These are phyloP conservation scores for Solanum hybrid DNA, from an alignment of 305 asterid species.

Conservation along the genomic window DNA sequence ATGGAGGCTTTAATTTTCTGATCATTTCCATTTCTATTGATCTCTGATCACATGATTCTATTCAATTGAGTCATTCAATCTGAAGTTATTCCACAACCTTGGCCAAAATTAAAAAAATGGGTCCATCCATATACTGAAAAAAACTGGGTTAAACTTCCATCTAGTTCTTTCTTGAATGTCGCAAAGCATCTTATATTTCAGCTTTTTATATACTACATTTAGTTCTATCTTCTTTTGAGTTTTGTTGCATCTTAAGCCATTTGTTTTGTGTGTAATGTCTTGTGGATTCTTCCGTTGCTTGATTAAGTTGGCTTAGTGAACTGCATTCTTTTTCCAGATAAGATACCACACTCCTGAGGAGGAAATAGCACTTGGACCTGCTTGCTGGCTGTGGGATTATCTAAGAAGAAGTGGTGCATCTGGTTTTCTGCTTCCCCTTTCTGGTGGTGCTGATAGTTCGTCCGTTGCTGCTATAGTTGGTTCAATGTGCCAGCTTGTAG, in stretches of 20 bases:
- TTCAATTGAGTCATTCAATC: not conserved
- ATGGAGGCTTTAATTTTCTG: not conserved
- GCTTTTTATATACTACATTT: not conserved
- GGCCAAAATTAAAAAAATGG: not conserved
- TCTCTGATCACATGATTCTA: not conserved
- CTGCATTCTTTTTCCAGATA: conserved; percentile 38
- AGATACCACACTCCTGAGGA: conserved; percentile 87
- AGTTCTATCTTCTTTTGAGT: not conserved
- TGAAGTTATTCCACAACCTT: not conserved
- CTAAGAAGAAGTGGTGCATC: conserved; percentile 94
- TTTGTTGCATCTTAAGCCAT: not conserved
- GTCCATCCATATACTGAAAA: not conserved
- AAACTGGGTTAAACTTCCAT: not conserved
- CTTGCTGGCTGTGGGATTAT: conserved; percentile 98
- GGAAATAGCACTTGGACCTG: conserved; percentile 97
- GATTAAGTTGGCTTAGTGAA: not conserved
- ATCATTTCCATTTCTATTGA: not conserved
- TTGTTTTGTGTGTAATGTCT: not conserved
- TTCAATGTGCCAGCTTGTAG: conserved; percentile 95
- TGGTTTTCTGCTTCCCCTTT: conserved; percentile 94
- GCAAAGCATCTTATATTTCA: not conserved
- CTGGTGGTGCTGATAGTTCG: conserved; percentile 99
- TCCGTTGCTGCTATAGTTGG: conserved; percentile 98
- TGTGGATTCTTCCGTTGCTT: not conserved
- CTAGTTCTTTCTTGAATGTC: not conserved